A percentile compares a stretch with the other conserved stretches of the same genome.
Conservation (phyloP, 2,329 filamentous ascomycete genomes). For the Nothophoma quercina region DNA sequence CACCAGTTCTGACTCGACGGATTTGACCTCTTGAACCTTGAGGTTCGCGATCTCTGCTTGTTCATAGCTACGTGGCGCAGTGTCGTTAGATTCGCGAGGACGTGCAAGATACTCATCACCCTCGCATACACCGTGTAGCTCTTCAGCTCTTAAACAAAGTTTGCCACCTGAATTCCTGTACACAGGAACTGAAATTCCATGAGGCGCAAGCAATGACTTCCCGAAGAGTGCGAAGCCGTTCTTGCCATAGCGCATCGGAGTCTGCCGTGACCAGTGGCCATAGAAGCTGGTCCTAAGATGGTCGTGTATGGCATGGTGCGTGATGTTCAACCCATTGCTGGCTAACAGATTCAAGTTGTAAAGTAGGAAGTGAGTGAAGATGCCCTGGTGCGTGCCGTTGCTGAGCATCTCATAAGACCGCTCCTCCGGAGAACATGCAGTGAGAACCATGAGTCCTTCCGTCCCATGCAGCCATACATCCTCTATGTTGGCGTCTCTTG, state of each 20-base stretch:
- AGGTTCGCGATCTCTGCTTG: neutral
- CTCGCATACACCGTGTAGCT: neutral
- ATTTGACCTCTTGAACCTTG: too few species aligned
- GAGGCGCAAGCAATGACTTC: neutral
- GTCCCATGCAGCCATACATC: neutral
- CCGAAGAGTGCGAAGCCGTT: neutral
- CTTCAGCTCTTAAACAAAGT: neutral
- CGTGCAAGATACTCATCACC: too few species aligned
- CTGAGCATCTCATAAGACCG: neutral
- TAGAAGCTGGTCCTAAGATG: neutral
- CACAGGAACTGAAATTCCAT: neutral
- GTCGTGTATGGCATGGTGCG: neutral
- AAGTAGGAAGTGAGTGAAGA: neutral
- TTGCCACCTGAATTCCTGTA: neutral
- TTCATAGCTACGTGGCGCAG: too few species aligned
- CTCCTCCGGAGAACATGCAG: neutral
- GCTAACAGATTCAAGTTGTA: neutral
- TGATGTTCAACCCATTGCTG: neutral
- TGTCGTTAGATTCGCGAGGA: too few species aligned
- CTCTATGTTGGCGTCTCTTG: neutral
- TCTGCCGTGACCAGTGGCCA: neutral
- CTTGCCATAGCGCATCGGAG: conserved; percentile 1
- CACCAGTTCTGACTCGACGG: neutral
- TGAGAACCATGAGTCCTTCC: neutral
- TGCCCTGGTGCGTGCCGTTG: neutral